Percentiles rank a stretch among this genome's conserved stretches.
Evolutionary conservation across 345 rosid genomes (phyloP).

Genomic region (Excoecaria agallocha): DNA sequence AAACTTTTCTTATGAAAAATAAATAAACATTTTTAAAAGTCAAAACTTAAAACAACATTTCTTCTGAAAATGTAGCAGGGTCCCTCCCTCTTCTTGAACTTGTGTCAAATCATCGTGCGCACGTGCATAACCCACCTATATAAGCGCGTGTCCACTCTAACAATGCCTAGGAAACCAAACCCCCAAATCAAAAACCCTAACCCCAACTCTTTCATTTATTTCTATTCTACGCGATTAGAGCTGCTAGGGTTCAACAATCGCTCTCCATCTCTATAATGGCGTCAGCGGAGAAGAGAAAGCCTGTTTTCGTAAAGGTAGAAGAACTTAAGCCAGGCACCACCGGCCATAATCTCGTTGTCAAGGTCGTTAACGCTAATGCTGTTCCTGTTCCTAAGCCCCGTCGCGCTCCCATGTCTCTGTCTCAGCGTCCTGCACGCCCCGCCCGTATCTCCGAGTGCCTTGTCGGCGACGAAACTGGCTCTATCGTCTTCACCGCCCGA

Average conservation of each 20-base stretch:
- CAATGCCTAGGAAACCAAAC: neutral
- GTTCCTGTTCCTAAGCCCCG: conserved; percentile 46
- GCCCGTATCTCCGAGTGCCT: conserved; percentile 73
- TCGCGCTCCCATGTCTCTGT: conserved; percentile 35
- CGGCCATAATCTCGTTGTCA: conserved; percentile 57
- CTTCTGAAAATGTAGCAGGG: neutral
- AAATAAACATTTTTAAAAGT: no score
- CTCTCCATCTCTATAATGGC: conserved; percentile 13
- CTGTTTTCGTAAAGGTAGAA: conserved; percentile 54
- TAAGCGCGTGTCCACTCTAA: neutral
- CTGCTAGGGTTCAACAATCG: conserved; percentile 2
- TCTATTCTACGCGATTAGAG: no score
- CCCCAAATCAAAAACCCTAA: conserved; percentile 19
- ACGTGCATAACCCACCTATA: neutral
- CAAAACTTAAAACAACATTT: no score
- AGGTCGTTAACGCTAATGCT: conserved; percentile 43
- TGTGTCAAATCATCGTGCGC: neutral
- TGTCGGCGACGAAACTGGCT: conserved; percentile 71
- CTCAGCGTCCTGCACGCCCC: conserved; percentile 51
- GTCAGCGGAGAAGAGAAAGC: conserved; percentile 44
- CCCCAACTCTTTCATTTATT: no score
- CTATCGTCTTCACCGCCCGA: conserved; percentile 85
- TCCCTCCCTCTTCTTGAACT: neutral
- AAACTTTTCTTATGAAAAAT: no score
- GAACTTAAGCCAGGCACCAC: conserved; percentile 52